Percentiles rank a stretch among this genome's conserved stretches.
Evolutionary conservation across 805 yeast genomes (phyloP).

Genomic region (Teunomyces stri): DNA sequence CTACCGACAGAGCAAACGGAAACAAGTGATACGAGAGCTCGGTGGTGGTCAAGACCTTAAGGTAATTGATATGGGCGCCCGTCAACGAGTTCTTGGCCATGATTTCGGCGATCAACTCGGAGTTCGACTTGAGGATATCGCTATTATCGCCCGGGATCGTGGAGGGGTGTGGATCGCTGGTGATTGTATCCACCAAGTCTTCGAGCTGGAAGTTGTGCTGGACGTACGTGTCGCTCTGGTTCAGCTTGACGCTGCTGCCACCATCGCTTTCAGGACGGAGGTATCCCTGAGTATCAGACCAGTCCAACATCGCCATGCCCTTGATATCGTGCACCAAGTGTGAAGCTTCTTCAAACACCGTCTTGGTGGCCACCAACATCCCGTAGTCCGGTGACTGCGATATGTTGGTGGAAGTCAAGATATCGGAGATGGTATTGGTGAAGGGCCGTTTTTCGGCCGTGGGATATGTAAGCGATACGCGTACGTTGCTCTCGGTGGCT

Average conservation of each 20-base stretch:
- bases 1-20: constrained; percentile 38
- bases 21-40: constrained; percentile 31
- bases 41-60: constrained; percentile 27
- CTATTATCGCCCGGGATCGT: background rate
- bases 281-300: background rate
- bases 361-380: constrained; percentile 13
- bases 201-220: constrained; percentile 18
- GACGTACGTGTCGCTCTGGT: constrained; percentile 15
- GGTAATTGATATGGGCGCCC: constrained; percentile 31
- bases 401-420: constrained; percentile 6
- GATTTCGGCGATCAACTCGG: constrained; percentile 25
- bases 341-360: constrained; percentile 34
- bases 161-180: background rate
- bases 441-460: constrained; percentile 3
- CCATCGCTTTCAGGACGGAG: constrained; percentile 1
- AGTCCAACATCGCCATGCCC: constrained; percentile 18
- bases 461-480: background rate
- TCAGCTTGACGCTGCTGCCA: constrained; percentile 6
- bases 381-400: constrained; percentile 2
- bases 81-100: constrained; percentile 21
- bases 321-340: constrained; percentile 32
- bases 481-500: background rate
- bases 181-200: constrained; percentile 15
- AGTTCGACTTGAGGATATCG: constrained; percentile 14
- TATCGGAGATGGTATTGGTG: constrained; percentile 13